These are phyloP conservation scores for Phlebiopsis flavidoalba DNA, from an alignment of 768 basidiomycete genomes.

Conservation along the genomic window DNA sequence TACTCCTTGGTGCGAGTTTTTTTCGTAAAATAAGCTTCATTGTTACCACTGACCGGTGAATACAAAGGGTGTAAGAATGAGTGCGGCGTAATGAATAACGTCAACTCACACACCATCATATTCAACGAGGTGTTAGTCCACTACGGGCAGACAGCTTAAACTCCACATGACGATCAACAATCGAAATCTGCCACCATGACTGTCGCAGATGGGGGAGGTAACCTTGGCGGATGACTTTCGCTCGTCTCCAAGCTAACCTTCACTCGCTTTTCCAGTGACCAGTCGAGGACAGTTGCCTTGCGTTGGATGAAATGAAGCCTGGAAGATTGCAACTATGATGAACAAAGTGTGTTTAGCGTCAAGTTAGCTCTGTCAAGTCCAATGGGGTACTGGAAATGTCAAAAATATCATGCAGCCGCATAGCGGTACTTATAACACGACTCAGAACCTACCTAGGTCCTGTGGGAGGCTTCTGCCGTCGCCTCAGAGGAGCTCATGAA, in stretches of 20 bases:
- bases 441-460: neutral
- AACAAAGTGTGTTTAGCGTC: neutral
- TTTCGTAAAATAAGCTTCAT: constrained; percentile 69
- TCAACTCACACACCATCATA: constrained; percentile 68
- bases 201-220: too few species aligned
- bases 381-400: neutral
- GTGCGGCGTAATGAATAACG: neutral
- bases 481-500: neutral
- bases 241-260: constrained; percentile 42
- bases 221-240: neutral
- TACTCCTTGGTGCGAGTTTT: constrained; percentile 61
- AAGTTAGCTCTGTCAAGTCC: too few species aligned
- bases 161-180: constrained; percentile 67
- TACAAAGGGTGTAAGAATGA: neutral
- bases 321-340: constrained; percentile 72
- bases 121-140: constrained; percentile 75
- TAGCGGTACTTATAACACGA: neutral
- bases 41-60: neutral
- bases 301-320: constrained; percentile 81
- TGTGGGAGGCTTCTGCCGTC: constrained; percentile 2
- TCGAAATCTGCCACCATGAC: constrained; percentile 46
- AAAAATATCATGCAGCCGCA: neutral
- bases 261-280: constrained; percentile 68
- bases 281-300: constrained; percentile 67
- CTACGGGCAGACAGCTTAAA: constrained; percentile 81